These are phyloP conservation scores for Paramecium primaurelia DNA, from an alignment of 73 alveolate genomes.

Conservation along the genomic window DNA sequence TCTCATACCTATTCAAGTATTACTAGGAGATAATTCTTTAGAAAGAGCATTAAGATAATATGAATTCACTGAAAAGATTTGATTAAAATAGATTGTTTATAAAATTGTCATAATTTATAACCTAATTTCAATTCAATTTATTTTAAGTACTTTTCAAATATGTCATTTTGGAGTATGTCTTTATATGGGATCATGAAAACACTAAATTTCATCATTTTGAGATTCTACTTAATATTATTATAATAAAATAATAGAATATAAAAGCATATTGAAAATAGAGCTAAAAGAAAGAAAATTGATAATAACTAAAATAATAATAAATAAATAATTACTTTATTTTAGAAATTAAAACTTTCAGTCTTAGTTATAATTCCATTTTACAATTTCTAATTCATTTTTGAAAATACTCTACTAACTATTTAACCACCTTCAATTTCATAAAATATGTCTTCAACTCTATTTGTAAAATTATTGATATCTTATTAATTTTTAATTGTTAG, in stretches of 20 bases:
- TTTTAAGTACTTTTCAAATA: not conserved
- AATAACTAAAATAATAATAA: not conserved
- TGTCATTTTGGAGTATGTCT: not conserved
- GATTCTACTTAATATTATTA: not conserved
- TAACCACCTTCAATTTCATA: slow-evolving; percentile 7
- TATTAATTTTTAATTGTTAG: not conserved
- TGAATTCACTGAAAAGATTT: not conserved
- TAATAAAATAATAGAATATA: not conserved
- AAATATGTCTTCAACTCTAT: not conserved
- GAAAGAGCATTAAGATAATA: not conserved
- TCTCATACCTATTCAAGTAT: not conserved
- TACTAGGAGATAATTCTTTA: not conserved
- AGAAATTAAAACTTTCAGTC: not conserved
- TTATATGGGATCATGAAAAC: not conserved
- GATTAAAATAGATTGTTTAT: not conserved
- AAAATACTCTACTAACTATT: not conserved
- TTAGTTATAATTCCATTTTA: not conserved
- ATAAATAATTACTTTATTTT: not conserved
- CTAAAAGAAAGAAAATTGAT: not conserved
- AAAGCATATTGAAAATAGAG: not conserved
- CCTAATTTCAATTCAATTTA: not conserved
- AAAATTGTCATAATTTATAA: not conserved
- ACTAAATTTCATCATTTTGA: not conserved
- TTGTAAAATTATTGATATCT: not conserved
- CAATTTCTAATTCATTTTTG: not conserved